phyloP scores from a whole-genome alignment of 1,139 yeast species.

The Kurtzmaniella natalensis region DNA sequence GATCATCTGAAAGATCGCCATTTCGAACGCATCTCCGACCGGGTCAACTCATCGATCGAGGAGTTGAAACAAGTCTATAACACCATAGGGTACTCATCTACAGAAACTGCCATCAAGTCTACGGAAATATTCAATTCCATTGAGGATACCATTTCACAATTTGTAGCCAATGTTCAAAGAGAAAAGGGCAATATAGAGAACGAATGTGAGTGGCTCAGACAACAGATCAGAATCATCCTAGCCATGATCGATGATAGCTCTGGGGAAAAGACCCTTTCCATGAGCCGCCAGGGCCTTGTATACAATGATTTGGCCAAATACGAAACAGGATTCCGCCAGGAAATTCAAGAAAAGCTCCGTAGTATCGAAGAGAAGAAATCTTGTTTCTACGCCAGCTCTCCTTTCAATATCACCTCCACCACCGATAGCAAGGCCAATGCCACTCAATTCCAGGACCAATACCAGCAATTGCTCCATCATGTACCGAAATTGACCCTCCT shows the following conservation, averaged over 20 bases:
- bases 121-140: constrained; percentile 36
- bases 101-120: constrained; percentile 32
- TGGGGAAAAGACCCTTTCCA: constrained; percentile 24
- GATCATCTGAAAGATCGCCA: constrained; percentile 9
- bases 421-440: constrained; percentile 10
- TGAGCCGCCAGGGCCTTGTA: constrained; percentile 30
- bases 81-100: constrained; percentile 35
- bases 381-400: constrained; percentile 23
- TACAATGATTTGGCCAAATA: constrained; percentile 24
- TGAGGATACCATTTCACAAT: constrained; percentile 35
- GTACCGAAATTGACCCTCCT: constrained; percentile 30
- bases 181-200: constrained; percentile 37
- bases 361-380: constrained; percentile 17
- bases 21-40: constrained; percentile 22
- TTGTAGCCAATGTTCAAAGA: constrained; percentile 28
- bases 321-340: constrained; percentile 30
- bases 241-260: constrained; percentile 37
- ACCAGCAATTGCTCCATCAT: constrained; percentile 22
- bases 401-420: constrained; percentile 20
- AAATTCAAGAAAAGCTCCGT: constrained; percentile 19
- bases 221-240: constrained; percentile 37
- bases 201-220: constrained; percentile 47
- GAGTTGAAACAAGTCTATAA: constrained; percentile 31
- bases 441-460: constrained; percentile 22
- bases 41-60: constrained; percentile 30